Evolutionary conservation across 2,329 filamentous ascomycete genomes (phyloP), one percentile per base, ranked within the genome.

Genomic region (Bipolaris bicolor): DNA sequence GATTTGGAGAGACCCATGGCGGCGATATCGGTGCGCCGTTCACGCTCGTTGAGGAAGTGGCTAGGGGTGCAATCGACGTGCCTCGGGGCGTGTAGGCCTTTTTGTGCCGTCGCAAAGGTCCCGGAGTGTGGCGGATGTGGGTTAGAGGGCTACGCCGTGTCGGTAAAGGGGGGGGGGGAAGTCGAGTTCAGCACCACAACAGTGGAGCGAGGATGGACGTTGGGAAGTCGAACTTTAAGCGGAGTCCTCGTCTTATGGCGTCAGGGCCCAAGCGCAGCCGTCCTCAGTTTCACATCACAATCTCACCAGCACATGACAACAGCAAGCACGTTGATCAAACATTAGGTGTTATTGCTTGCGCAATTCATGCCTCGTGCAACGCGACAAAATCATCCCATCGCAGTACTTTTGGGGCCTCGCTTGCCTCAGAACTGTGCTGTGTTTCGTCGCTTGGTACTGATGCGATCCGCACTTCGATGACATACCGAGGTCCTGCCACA

Each of bases 1-100:
- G 90, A 90, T 79, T 99, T 99, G 73, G 93, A 96, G 84, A 94
- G 90, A 64, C 85, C 90, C 92, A 96, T 96, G 64, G 57, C 57
- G 56, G 66, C 67, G 59, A 52, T 62, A 49, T 58, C 55, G 63
- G 29, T 39, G 43, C 54, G 43, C 37, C 31, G 36, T 37, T 16
- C 4, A 24, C 43, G 55, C 44, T 44, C 36, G 33, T 11, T 33
- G 15, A 13, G 49, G 16, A 22, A 18, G 24, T 16, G 34, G 31
- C 10, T 51, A 41, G 18, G 16, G 20, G 31, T 33, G 40, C 39
- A 29, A 33, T 31, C 9, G 39, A 31, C 48, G 52, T 33, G 40
- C 18, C 11, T 31, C 16, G 49, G 37, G 36, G 49, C 43, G 39
- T 24, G 15, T 16, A 3, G 10, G 49, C 43, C 49, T 52, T 39